phyloP scores from a whole-genome alignment of 176 grass and related monocot genomes.

The Alopecurus myosuroides region DNA sequence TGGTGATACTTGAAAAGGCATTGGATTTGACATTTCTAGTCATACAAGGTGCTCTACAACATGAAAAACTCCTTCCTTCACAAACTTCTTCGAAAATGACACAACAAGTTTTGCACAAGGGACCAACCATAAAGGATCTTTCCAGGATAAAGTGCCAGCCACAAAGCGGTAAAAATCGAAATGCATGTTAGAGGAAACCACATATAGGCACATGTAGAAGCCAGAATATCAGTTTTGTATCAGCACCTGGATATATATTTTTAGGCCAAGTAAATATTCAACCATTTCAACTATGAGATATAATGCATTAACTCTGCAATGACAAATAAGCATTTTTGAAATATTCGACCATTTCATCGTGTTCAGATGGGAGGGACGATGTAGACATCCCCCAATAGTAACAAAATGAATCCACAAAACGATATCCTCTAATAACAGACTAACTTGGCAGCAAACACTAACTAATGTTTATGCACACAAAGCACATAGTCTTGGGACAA shows the following conservation, averaged over 20 bases:
- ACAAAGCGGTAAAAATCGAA: constrained; percentile 46
- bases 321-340: constrained; percentile 65
- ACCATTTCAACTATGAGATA: constrained; percentile 73
- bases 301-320: constrained; percentile 80
- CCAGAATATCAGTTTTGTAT: background rate
- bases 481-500: too few relatives aligned
- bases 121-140: constrained; percentile 67
- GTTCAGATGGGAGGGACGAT: too few relatives aligned
- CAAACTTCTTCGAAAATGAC: constrained; percentile 73
- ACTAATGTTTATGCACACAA: too few relatives aligned
- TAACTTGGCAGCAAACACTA: too few relatives aligned
- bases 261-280: constrained; percentile 46
- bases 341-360: constrained; percentile 46
- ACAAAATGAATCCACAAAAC: too few relatives aligned
- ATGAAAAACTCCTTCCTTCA: constrained; percentile 88
- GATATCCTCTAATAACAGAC: too few relatives aligned
- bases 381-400: too few relatives aligned
- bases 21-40: constrained; percentile 25
- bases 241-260: constrained; percentile 69
- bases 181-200: background rate
- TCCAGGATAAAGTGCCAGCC: constrained; percentile 79
- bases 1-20: constrained; percentile 28
- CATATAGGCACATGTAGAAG: background rate
- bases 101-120: constrained; percentile 79
- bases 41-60: constrained; percentile 61